Percentiles rank a stretch among this genome's conserved stretches.
phyloP scores from a whole-genome alignment of 1,284 basidiomycete genomes.

The Tilletia walkeri region DNA sequence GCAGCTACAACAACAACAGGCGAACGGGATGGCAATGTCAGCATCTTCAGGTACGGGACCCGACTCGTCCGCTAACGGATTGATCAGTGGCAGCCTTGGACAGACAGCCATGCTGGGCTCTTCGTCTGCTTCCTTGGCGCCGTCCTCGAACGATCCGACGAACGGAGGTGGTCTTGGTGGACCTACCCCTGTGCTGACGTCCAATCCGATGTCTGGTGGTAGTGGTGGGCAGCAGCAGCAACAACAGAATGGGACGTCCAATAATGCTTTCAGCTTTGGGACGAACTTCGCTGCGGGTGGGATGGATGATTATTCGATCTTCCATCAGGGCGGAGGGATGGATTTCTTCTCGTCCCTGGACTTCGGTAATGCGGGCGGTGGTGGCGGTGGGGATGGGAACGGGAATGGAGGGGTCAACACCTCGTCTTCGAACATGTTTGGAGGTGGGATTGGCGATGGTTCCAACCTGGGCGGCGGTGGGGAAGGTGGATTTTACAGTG shows the following conservation, averaged over 20 bases:
- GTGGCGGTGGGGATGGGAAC: background rate
- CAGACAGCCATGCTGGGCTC: background rate
- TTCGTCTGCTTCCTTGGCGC: background rate
- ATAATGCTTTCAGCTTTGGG: background rate
- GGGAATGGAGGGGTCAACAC: too few species aligned
- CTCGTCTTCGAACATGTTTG: background rate
- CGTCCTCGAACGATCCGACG: background rate
- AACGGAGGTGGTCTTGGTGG: too few species aligned
- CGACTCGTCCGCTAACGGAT: background rate
- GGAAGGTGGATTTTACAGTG: background rate
- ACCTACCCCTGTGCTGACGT: too few species aligned
- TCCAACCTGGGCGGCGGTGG: background rate
- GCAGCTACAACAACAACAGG: background rate
- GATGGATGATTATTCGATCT: constrained; percentile 7
- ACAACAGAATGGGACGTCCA: background rate
- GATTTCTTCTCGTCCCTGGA: background rate
- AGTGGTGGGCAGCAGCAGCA: background rate
- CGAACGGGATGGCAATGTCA: background rate
- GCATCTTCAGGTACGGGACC: background rate
- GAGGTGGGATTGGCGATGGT: background rate
- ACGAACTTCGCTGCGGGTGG: background rate
- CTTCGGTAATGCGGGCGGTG: background rate
- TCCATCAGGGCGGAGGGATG: constrained; percentile 5
- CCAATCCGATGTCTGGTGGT: too few species aligned
- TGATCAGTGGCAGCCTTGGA: background rate